Evolutionary conservation across 805 yeast genomes (phyloP), one percentile per base, ranked within the genome.

Genomic region (Wickerhamiella slavikovae): DNA sequence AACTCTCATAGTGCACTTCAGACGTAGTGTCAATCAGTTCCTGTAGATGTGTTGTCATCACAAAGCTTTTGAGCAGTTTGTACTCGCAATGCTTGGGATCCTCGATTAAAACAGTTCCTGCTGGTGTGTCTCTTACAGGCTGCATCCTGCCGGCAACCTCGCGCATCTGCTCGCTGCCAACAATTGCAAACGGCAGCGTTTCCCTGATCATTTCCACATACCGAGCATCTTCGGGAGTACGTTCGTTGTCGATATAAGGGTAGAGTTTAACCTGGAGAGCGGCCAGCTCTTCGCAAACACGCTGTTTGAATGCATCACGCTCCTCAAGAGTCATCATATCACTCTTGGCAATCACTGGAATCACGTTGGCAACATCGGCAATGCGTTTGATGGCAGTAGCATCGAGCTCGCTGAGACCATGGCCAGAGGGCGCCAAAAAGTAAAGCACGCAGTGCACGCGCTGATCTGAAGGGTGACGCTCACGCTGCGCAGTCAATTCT

Each of bases 51-150:
- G 96, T 80, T 58, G 94, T 71, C 27, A 93, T 80, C 47, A 89
- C 66, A 53, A 89, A 89, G 52, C 80, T 93, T 57, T 95, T 70
- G 48, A 89, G 68, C 44, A 79, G 82, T 22, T 80, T 79, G 61
- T 89, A 89, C 58, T 89, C 98, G 56, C 94, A 82, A 56, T 89
- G 96, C 32, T 74, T 68, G 31, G 79, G 82, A 56, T 89, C 93
- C 57, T 83, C 95, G 36, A 89, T 79, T 52, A 82, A 78, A 46
- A 85, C 75, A 12, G 75, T 64, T 15, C 95, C 95, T 93, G 94
- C 85, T 48, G 74, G 71, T 32, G 91, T 82, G 57, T 77, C 71
- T 57, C 96, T 72, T 29, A 94, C 94, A 44, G 85, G 74, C 27
- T 82, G 76, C 16, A 64, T 57, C 44, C 73, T 77, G 25, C 93